phyloP scores from a whole-genome alignment of 768 basidiomycete species.

The Tricholoma furcatifolium region DNA sequence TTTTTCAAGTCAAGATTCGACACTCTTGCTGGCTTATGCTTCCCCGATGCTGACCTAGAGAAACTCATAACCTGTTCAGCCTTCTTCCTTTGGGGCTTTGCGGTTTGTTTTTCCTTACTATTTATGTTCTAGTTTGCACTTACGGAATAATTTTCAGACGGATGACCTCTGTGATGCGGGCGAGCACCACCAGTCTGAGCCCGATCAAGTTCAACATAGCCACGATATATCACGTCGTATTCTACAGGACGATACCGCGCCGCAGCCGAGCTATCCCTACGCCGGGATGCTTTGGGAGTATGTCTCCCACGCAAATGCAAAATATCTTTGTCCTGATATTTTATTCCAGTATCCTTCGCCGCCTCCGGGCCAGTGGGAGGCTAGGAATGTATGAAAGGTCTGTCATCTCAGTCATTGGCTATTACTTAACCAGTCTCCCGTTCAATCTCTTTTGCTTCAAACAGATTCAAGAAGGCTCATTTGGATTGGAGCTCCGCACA shows the following conservation, averaged over 20 bases:
- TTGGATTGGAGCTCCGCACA: conserved; percentile 11
- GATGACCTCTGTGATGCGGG: conserved; percentile 26
- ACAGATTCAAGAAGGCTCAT: conserved; percentile 15
- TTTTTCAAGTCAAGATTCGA: conserved; percentile 18
- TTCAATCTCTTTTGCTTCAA: too few species aligned
- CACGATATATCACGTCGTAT: conserved; percentile 16
- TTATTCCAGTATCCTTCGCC: neutral
- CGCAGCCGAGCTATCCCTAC: neutral
- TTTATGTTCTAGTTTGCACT: neutral
- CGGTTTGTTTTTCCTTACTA: conserved; percentile 12
- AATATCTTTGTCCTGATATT: neutral
- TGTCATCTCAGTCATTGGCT: too few species aligned
- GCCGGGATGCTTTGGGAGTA: conserved; percentile 8
- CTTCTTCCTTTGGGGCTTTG: conserved; percentile 25
- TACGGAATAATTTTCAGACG: conserved; percentile 10
- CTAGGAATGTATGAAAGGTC: conserved; percentile 3
- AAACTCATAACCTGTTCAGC: conserved; percentile 23
- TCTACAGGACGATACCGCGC: conserved; percentile 8
- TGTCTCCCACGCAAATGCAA: neutral
- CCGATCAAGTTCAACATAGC: conserved; percentile 18
- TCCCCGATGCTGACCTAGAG: conserved; percentile 18
- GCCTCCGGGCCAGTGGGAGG: neutral
- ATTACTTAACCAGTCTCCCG: too few species aligned
- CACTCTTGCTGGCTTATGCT: conserved; percentile 17
- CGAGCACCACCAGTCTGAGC: conserved; percentile 18